A percentile compares a stretch with the other conserved stretches of the same genome.
phyloP scores from a whole-genome alignment of 306 rosid genomes.

The Rosa rugosa region DNA sequence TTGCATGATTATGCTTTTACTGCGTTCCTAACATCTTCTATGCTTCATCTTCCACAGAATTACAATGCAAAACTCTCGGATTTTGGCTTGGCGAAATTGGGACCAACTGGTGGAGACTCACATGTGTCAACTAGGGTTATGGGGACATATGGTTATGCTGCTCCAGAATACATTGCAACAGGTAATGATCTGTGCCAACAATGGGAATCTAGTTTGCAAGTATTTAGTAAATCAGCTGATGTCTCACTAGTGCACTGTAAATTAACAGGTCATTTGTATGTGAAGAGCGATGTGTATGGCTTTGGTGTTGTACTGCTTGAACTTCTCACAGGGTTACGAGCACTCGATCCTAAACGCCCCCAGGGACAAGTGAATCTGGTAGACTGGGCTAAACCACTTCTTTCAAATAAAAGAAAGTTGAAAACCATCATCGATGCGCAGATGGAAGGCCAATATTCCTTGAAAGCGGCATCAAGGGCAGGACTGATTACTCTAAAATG shows the following conservation, averaged over 20 bases:
- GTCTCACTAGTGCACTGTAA: neutral
- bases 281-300: slow-evolving; percentile 88
- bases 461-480: slow-evolving; percentile 43
- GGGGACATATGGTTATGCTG: slow-evolving; percentile 86
- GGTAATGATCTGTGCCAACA: slow-evolving; percentile 39
- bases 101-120: slow-evolving; percentile 68
- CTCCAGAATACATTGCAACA: slow-evolving; percentile 85
- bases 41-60: slow-evolving; percentile 35
- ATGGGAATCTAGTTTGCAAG: neutral
- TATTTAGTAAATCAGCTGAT: neutral
- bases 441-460: slow-evolving; percentile 67
- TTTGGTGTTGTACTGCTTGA: slow-evolving; percentile 90
- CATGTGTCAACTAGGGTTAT: slow-evolving; percentile 85
- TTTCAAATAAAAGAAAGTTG: slow-evolving; percentile 41
- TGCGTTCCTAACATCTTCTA: slow-evolving; percentile 9
- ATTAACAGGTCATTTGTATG: slow-evolving; percentile 77
- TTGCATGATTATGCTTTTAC: neutral
- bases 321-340: slow-evolving; percentile 68
- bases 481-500: slow-evolving; percentile 48
- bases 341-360: slow-evolving; percentile 49
- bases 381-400: slow-evolving; percentile 68
- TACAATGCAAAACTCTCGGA: slow-evolving; percentile 81
- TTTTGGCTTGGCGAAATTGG: slow-evolving; percentile 86
- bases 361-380: slow-evolving; percentile 54
- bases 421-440: slow-evolving; percentile 49